A percentile compares a stretch with the other conserved stretches of the same genome.
Evolutionary conservation across 805 yeast species (phyloP).

Genomic region (Metschnikowia lachancei): DNA sequence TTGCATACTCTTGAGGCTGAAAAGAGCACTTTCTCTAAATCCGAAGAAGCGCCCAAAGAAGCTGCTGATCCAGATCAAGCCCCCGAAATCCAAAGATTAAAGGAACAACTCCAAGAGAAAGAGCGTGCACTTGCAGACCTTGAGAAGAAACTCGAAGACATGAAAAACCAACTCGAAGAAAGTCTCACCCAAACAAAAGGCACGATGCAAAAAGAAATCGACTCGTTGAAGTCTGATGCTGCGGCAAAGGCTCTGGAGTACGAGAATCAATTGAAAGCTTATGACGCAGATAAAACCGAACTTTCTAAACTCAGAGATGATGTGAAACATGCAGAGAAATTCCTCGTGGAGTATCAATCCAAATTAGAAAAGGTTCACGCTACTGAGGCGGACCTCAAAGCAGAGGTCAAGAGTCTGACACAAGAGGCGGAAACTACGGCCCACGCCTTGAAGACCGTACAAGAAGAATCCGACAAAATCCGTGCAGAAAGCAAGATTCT

Average conservation of each 20-base stretch:
- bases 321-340: not conserved
- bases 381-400: not conserved
- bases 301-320: not conserved
- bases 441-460: not conserved
- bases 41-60: conserved; percentile 5
- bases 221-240: not conserved
- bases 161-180: conserved; percentile 1
- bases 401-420: conserved; percentile 1
- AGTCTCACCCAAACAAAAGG: conserved; percentile 8
- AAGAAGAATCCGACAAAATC: not conserved
- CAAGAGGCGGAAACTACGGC: not conserved
- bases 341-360: not conserved
- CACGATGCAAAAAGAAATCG: conserved; percentile 14
- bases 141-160: conserved; percentile 14
- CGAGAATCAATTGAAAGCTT: not conserved
- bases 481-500: not conserved
- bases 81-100: conserved; percentile 1
- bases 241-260: not conserved
- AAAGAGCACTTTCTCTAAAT: not conserved
- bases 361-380: not conserved
- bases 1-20: not conserved
- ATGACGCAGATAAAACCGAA: not conserved
- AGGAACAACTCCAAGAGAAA: conserved; percentile 7
- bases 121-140: conserved; percentile 13
- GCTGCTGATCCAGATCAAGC: not conserved